Evolutionary conservation across 2,329 filamentous ascomycete species (phyloP).

Genomic region (Ceratocystis destructans): DNA sequence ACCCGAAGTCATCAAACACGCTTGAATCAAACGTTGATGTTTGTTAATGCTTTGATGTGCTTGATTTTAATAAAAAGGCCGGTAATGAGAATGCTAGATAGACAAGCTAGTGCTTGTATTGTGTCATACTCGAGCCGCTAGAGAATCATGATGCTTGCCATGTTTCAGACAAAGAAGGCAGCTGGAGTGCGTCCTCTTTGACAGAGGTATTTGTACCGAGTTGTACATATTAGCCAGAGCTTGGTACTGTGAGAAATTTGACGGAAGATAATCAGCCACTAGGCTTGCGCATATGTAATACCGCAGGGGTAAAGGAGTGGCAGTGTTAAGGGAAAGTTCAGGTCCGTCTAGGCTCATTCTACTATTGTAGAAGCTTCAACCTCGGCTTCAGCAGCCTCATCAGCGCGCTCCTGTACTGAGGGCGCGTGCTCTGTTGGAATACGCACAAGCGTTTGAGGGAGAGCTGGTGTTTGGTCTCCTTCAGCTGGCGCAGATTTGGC

Average conservation of each 20-base stretch:
- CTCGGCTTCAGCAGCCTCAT: conserved; percentile 32
- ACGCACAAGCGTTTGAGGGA: conserved; percentile 71
- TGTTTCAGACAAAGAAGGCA: background rate
- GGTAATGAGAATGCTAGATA: background rate
- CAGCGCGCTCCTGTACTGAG: conserved; percentile 46
- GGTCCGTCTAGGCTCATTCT: background rate
- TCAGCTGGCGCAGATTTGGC: conserved; percentile 3
- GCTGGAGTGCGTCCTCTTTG: background rate
- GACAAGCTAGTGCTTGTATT: background rate
- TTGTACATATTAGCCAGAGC: background rate
- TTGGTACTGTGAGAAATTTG: background rate
- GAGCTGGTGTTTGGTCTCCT: conserved; percentile 19
- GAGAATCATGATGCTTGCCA: background rate
- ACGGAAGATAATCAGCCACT: background rate
- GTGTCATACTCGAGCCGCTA: background rate
- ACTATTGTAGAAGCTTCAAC: conserved; percentile 27
- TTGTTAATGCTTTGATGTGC: no score
- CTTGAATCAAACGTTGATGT: background rate
- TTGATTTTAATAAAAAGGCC: background rate
- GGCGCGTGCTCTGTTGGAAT: conserved; percentile 71
- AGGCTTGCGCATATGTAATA: background rate
- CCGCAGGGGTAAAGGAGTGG: background rate
- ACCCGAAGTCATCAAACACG: background rate
- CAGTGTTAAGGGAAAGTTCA: background rate
- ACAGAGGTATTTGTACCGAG: background rate